Base-by-base conservation (phyloP, 257 asterid species). In the Solanum virginianum region DNA sequence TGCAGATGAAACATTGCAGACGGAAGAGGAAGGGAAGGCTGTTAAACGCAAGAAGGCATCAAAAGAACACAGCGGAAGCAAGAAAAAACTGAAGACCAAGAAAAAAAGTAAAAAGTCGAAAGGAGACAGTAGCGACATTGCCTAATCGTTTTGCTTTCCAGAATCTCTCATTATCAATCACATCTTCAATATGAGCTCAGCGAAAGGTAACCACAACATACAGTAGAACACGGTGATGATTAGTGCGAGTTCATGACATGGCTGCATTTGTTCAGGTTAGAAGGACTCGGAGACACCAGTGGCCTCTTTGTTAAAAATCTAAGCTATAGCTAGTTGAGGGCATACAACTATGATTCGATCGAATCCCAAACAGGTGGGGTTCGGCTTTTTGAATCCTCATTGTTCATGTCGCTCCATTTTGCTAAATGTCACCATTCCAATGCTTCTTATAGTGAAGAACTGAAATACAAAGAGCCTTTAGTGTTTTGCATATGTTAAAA, bases 21-120 rank as follows among this genome's bases (percentile, higher is more conserved):
- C 83, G 69, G 89, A 92, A 53, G 93, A 87, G 66, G 79, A 18
- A 24, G 49, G 26, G 17, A 83, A 60, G 65, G 86, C 85, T 6
- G 75, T 83, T 24, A 92, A 91, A 89, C 80, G 91, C 87, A 91
- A 91, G 75, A 91, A 89, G 80, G 75, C 51, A 49, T 74, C 89
- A 8, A 91, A 87, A 57, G 83, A 83, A 15, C 88, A 80, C 56
- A 63, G 65, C 74, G 90, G 80, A 87, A 86, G 88, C 71, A 91
- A 86, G 89, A 93, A 91, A 88, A 93, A 91, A 88, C 69, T 10
- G 24, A 91, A 89, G 85, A 88, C 89, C 5, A 90, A 89, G 90
- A 93, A 89, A 85, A 70, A 84, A 49, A 83, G 89, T 75, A 89
- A 82, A 89, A 88, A 56, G 79, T 83, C 62, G n/a, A 47, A 81